These are phyloP conservation scores for Aureococcus anophagefferens DNA, from an alignment of 108 stramenopile species.

Conservation along the genomic window DNA sequence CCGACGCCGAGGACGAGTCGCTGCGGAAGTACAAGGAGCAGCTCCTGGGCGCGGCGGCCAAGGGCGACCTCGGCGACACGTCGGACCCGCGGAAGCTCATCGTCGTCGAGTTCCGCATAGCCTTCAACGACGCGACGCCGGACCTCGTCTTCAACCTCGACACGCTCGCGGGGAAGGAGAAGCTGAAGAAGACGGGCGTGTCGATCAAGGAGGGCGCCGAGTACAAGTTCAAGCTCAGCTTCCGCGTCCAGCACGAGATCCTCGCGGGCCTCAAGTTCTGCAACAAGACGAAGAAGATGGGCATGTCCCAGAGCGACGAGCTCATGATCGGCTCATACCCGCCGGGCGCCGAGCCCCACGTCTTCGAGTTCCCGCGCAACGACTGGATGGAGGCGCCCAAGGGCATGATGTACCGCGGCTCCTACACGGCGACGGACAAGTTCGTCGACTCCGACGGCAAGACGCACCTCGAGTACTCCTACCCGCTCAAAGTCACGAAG, in stretches of 20 bases:
- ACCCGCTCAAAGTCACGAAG: constrained; percentile 14
- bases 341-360: constrained; percentile 12
- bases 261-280: constrained; percentile 19
- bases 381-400: constrained; percentile 15
- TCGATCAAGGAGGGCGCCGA: constrained; percentile 23
- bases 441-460: constrained; percentile 20
- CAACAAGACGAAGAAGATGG: constrained; percentile 7
- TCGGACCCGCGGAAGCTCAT: constrained; percentile 13
- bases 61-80: constrained; percentile 20
- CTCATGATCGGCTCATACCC: constrained; percentile 20
- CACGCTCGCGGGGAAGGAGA: constrained; percentile 7
- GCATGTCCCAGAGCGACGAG: constrained; percentile 9
- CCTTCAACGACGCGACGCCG: constrained; percentile 5
- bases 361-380: constrained; percentile 17
- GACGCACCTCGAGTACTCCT: constrained; percentile 14
- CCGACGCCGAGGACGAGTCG: constrained; percentile 21
- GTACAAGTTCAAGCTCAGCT: constrained; percentile 16
- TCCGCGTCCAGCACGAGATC: constrained; percentile 26
- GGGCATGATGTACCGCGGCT: constrained; percentile 25
- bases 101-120: constrained; percentile 12
- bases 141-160: constrained; percentile 15
- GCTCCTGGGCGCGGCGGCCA: constrained; percentile 19
- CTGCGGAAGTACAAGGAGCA: constrained; percentile 22
- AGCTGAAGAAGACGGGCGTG: constrained; percentile 5
- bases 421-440: constrained; percentile 8